phyloP scores from a whole-genome alignment of 768 basidiomycete species.

The Lactifluus volemus region DNA sequence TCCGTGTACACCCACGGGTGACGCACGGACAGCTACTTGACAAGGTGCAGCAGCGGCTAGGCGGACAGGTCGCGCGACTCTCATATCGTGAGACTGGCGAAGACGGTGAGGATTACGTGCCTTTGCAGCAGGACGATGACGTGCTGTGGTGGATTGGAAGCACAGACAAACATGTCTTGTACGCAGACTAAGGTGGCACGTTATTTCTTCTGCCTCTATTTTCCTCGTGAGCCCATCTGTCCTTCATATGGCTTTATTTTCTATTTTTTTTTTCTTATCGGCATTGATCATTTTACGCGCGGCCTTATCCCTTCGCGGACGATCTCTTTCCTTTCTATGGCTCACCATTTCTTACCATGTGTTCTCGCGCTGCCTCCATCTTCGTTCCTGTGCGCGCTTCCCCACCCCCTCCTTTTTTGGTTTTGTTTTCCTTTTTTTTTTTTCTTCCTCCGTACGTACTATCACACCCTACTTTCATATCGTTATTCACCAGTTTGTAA shows the following conservation, averaged over 20 bases:
- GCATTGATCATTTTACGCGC: neutral
- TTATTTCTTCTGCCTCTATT: neutral
- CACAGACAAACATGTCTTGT: conserved; percentile 77
- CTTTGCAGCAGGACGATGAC: conserved; percentile 53
- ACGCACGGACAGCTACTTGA: conserved; percentile 80
- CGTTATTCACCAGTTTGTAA: conserved; percentile 17
- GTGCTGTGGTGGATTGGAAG: conserved; percentile 66
- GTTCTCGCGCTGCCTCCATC: neutral
- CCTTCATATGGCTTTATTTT: conserved; percentile 1
- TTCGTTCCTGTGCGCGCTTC: conserved; percentile 5
- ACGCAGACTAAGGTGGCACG: conserved; percentile 46
- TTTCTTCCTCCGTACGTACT: neutral
- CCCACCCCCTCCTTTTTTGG: neutral
- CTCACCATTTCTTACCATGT: neutral
- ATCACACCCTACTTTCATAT: conserved; percentile 16
- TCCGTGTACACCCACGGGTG: conserved; percentile 90
- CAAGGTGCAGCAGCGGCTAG: conserved; percentile 84
- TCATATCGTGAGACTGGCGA: conserved; percentile 68
- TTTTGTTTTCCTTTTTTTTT: neutral
- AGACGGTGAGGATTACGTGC: conserved; percentile 55
- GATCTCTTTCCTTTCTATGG: neutral
- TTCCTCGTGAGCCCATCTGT: conserved; percentile 1
- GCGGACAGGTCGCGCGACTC: conserved; percentile 57
- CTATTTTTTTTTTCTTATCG: neutral
- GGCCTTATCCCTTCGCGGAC: neutral